Conservation (phyloP, 371 early-diverging fungal species). For the Mucor sp. region DNA sequence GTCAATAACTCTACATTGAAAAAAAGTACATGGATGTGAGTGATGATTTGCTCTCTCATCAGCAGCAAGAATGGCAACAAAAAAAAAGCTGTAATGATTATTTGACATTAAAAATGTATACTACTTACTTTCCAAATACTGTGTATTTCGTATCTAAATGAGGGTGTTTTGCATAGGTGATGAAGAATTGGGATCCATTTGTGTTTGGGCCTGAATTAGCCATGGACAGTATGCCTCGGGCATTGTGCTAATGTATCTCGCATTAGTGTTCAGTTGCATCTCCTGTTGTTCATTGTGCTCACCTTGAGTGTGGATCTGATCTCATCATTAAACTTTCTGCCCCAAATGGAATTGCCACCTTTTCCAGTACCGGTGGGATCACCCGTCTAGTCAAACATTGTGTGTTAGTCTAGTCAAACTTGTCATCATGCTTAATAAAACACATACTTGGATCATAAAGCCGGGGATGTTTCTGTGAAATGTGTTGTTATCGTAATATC, state of each 20-base stretch:
- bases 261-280: no score
- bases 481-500: constrained; percentile 86
- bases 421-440: neutral
- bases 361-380: constrained; percentile 90
- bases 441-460: constrained; percentile 83
- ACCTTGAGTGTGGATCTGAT: constrained; percentile 83
- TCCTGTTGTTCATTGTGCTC: constrained; percentile 5
- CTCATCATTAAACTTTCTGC: constrained; percentile 86
- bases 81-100: neutral
- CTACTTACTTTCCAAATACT: constrained; percentile 87
- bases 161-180: constrained; percentile 81
- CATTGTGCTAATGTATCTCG: constrained; percentile 73
- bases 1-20: constrained; percentile 75
- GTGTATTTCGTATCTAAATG: constrained; percentile 93
- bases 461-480: constrained; percentile 91
- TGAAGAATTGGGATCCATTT: constrained; percentile 93
- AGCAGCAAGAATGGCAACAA: neutral
- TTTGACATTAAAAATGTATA: neutral
- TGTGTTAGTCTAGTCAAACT: neutral
- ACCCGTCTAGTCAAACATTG: constrained; percentile 63
- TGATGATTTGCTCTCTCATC: neutral
- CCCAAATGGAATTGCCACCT: constrained; percentile 90
- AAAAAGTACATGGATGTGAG: neutral
- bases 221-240: constrained; percentile 90
- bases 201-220: constrained; percentile 93